phyloP scores from a whole-genome alignment of 2,329 filamentous ascomycete genomes.

The Cladosporium sp. region DNA sequence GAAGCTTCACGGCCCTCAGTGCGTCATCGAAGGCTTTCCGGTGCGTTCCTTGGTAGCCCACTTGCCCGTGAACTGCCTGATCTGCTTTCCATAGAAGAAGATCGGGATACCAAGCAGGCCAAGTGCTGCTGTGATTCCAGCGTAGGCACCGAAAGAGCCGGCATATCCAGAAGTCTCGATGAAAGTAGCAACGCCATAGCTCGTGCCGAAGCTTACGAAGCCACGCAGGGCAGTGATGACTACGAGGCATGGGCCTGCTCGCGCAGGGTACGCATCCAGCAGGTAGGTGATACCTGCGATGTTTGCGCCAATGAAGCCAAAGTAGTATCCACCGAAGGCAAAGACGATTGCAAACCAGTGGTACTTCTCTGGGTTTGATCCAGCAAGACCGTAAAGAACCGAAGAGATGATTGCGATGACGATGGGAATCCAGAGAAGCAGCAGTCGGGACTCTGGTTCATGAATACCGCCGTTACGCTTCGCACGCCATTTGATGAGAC shows the following conservation, averaged over 20 bases:
- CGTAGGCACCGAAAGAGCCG: slow-evolving; percentile 31
- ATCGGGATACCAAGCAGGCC: slow-evolving; percentile 29
- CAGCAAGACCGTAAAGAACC: slow-evolving; percentile 35
- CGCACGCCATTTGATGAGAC: slow-evolving; percentile 34
- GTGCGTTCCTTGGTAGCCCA: slow-evolving; percentile 23
- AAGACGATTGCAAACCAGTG: slow-evolving; percentile 25
- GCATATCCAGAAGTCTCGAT: slow-evolving; percentile 31
- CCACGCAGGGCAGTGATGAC: slow-evolving; percentile 46
- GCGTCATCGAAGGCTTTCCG: slow-evolving; percentile 19
- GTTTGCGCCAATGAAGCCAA: slow-evolving; percentile 40
- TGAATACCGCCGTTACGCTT: slow-evolving; percentile 38
- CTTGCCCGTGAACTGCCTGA: slow-evolving; percentile 28
- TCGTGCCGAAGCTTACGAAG: slow-evolving; percentile 43
- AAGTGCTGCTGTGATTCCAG: slow-evolving; percentile 28
- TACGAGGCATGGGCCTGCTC: slow-evolving; percentile 41
- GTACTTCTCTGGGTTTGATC: slow-evolving; percentile 18
- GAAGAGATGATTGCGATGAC: slow-evolving; percentile 36
- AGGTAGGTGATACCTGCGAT: slow-evolving; percentile 44
- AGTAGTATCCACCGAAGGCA: slow-evolving; percentile 25
- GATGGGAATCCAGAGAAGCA: slow-evolving; percentile 36
- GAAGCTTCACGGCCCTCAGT: not conserved
- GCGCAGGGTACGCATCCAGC: slow-evolving; percentile 42
- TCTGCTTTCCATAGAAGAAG: slow-evolving; percentile 31
- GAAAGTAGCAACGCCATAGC: slow-evolving; percentile 36
- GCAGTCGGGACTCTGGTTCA: slow-evolving; percentile 38